phyloP scores from a whole-genome alignment of 2,329 filamentous ascomycete genomes.

The Fusarium mexicanum region DNA sequence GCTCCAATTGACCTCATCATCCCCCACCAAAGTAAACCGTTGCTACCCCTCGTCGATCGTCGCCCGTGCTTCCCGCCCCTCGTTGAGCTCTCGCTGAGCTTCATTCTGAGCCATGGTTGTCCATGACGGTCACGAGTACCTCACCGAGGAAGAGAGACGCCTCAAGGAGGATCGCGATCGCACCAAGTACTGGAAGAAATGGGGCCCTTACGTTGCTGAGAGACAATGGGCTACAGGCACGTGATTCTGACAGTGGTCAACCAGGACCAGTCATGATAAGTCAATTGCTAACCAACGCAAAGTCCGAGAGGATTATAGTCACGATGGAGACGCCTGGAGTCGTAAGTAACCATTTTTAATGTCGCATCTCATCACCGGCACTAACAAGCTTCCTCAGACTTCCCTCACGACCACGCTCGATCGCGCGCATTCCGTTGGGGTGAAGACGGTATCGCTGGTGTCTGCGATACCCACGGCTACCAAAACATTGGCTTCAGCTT shows the following conservation, averaged over 20 bases:
- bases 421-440: constrained; percentile 94
- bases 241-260: constrained; percentile 40
- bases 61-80: constrained; percentile 32
- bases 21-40: constrained; percentile 28
- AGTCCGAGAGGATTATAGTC: constrained; percentile 90
- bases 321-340: constrained; percentile 94
- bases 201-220: constrained; percentile 94
- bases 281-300: constrained; percentile 38
- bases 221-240: constrained; percentile 93
- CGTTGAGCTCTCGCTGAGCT: constrained; percentile 20
- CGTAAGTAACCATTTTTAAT: constrained; percentile 66
- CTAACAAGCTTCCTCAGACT: constrained; percentile 68
- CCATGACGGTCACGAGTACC: constrained; percentile 86
- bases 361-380: constrained; percentile 9
- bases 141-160: constrained; percentile 90
- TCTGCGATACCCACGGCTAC: constrained; percentile 87
- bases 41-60: constrained; percentile 38
- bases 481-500: constrained; percentile 96
- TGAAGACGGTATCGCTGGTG: constrained; percentile 95
- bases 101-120: constrained; percentile 74
- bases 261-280: constrained; percentile 9
- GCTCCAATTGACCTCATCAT: constrained; percentile 32
- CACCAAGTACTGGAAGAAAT: constrained; percentile 96
- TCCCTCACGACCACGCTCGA: constrained; percentile 90
- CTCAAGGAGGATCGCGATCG: constrained; percentile 86